Evolutionary conservation across 306 rosid species (phyloP), one percentile per base, ranked within the genome.

Genomic region (Acacia melanoxylon): DNA sequence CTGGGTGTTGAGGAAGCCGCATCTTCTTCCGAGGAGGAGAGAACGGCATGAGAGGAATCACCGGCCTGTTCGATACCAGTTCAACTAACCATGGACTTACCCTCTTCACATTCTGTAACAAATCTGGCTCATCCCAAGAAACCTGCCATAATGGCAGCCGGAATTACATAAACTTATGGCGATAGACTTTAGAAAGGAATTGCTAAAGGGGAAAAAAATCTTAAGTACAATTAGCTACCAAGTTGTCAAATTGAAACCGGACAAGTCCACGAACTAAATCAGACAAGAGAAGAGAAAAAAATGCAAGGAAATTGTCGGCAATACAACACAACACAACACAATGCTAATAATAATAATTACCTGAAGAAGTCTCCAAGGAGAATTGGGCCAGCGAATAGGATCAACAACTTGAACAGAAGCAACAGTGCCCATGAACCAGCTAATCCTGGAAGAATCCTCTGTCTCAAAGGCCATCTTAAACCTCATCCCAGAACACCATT

Each of bases 381-480:
- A 93, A 79, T 92, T 88, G 19, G 98, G 97, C 99, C 99, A 95
- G 62, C 92, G 89, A 76, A 92, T 86, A 37, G 95, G 93, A 74
- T 95, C 98, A 31, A 92, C 87, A 78, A 92, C 94, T 58, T 93
- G 96, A 82, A 91, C 94, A 78, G 94, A 91, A 76, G 93, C 70
- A 35, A 92, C 75, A 31, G 99, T 92, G 41, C 99, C 99, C 98
- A 95, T 92, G 79, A 95, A 93, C 99, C 99, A 95, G 77, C 99
- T 95, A 2, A 95, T 95, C 78, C 98, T 85, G 40, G 99, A 93
- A 40, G 98, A 91, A 84, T 95, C 99, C 90, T 95, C 99, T 0
- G 99, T 95, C 77, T 95, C 98, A 84, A 95, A 95, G 10, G 99
- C 84, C 99, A 95, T 93, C 89, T 95, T 95, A 72, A 95, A 95